Percentiles rank a stretch among this genome's conserved stretches.
Evolutionary conservation across 148 eudicot genomes (phyloP).

Genomic region (Fagopyrum homotropicum): DNA sequence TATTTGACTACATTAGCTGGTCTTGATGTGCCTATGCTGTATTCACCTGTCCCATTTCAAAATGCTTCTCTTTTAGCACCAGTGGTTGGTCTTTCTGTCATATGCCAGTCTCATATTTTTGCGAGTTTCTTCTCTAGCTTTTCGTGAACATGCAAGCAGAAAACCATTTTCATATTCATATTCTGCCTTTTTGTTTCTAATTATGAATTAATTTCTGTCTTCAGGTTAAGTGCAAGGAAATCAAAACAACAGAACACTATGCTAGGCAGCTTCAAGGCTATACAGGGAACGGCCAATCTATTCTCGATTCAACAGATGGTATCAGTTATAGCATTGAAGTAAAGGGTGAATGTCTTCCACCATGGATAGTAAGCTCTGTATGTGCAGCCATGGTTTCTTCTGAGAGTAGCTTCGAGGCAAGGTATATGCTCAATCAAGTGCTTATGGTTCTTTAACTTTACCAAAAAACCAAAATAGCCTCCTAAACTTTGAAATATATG

Average conservation of each 20-base stretch:
- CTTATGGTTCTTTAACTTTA: too few species aligned
- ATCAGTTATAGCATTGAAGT: conserved; percentile 71
- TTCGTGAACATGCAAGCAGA: neutral
- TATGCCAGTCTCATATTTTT: neutral
- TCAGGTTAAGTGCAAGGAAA: conserved; percentile 83
- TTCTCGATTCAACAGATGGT: conserved; percentile 38
- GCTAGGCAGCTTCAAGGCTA: conserved; percentile 27
- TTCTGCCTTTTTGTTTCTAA: neutral
- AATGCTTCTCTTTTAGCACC: conserved; percentile 85
- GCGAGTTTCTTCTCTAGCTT: neutral
- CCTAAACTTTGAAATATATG: too few species aligned
- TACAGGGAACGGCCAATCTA: conserved; percentile 28
- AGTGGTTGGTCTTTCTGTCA: conserved; percentile 43
- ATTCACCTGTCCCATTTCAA: conserved; percentile 70
- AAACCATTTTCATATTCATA: neutral
- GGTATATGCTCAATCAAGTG: conserved; percentile 31
- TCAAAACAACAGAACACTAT: conserved; percentile 41
- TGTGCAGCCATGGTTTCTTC: conserved; percentile 51
- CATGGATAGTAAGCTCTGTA: conserved; percentile 57
- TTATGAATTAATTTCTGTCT: conserved; percentile 10
- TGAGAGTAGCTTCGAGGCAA: conserved; percentile 63
- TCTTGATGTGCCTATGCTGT: conserved; percentile 77
- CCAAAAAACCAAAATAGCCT: too few species aligned
- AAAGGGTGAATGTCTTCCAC: conserved; percentile 74
- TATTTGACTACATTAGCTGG: conserved; percentile 44